A percentile compares a stretch with the other conserved stretches of the same genome.
phyloP scores from a whole-genome alignment of 805 yeast genomes.

The Kregervanrija pseudodelftensis region DNA sequence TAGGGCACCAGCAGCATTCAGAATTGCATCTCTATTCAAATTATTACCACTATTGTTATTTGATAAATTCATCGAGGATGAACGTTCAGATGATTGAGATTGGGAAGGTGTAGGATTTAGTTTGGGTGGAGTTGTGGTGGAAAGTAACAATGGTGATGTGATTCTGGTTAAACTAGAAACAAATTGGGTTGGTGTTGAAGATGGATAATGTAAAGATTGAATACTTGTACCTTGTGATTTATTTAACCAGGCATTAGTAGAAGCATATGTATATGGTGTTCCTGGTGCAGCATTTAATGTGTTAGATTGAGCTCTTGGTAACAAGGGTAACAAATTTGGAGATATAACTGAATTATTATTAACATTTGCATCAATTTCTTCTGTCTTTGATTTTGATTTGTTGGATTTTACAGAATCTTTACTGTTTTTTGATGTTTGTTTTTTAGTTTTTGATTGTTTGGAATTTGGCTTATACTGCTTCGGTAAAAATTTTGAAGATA shows the following conservation, averaged over 20 bases:
- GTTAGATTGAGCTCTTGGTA: conserved; percentile 29
- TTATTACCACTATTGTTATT: conserved; percentile 5
- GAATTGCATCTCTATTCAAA: conserved; percentile 26
- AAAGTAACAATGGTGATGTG: conserved; percentile 56
- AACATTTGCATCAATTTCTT: neutral
- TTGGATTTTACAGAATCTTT: conserved; percentile 1
- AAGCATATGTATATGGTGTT: conserved; percentile 23
- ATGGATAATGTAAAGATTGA: conserved; percentile 58
- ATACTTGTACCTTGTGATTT: conserved; percentile 27
- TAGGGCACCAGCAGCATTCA: conserved; percentile 34
- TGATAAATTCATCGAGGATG: conserved; percentile 17
- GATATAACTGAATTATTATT: conserved; percentile 17
- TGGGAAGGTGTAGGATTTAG: conserved; percentile 27
- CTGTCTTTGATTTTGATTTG: conserved; percentile 10
- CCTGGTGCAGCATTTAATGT: conserved; percentile 17
- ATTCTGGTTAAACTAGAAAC: conserved; percentile 57
- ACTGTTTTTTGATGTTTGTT: conserved; percentile 1
- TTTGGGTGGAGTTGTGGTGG: conserved; percentile 33
- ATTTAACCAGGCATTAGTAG: conserved; percentile 22
- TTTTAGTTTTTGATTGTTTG: conserved; percentile 10
- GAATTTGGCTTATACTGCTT: conserved; percentile 31
- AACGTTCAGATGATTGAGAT: conserved; percentile 30
- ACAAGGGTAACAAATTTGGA: conserved; percentile 34
- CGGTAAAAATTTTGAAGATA: conserved; percentile 27
- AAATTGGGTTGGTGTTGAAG: conserved; percentile 64